Base-by-base conservation (phyloP, 306 rosid species). In the Cucumis melo region DNA sequence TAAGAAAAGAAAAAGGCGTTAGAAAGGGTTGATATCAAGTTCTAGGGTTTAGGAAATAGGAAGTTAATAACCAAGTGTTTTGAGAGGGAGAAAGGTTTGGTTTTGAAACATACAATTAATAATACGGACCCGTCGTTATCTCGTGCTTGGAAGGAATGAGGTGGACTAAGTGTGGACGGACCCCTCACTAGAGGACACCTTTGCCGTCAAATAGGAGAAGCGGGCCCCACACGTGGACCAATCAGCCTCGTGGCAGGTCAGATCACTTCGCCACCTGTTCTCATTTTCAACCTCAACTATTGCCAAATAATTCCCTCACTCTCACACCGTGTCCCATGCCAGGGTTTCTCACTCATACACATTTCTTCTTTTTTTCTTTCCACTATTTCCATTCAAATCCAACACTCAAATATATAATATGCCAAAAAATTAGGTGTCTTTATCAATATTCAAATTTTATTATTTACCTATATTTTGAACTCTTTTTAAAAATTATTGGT, bases 41-140 rank as follows among this genome's bases (percentile, higher is more conserved):
- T n/a, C n/a, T n/a, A 27, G 29, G 29, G n/a, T n/a, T n/a, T n/a
- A n/a, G n/a, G 29, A 27, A 27, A 27, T 27, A 27, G 29, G 29
- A 27, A 27, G 29, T 27, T 27, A 27, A 27, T 27, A 27, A 27
- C 2, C 1, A 27, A 3, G 29, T 27, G n/a, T n/a, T 29, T 62
- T 61, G 5, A n/a, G 17, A 8, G 70, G 34, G 34, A 32, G 34
- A 32, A 32, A 32, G 34, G 34, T 32, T 32, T 27, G 13, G 39
- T 4, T 4, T 32, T 63, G 44, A 63, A 34, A 34, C 0, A 46
- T 46, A 46, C 5, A 51, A 17, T n/a, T n/a, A n/a, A 0, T 17
- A 64, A 64, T 64, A 64, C 27, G 72, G 72, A 64, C 36, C 72
- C 72, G 71, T 63, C 71, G 46, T 42, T 42, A 23, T 68, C 74